A percentile compares a stretch with the other conserved stretches of the same genome.
These are phyloP conservation scores for Petunia secreta DNA, from an alignment of 257 asterid species.

Conservation along the genomic window DNA sequence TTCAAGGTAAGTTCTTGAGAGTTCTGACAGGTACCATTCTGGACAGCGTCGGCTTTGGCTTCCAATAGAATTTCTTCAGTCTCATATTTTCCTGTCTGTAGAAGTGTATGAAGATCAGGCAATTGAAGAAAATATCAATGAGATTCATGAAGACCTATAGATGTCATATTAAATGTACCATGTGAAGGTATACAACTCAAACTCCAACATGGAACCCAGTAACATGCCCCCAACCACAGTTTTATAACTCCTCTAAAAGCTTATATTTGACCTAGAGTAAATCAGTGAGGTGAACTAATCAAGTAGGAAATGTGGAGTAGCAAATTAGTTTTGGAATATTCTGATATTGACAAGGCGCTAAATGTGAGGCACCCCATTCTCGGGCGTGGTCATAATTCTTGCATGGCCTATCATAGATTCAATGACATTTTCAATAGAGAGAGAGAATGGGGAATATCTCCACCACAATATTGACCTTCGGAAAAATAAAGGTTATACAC, in stretches of 20 bases:
- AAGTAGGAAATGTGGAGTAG: background rate
- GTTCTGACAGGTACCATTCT: conserved; percentile 42
- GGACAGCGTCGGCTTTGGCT: conserved; percentile 42
- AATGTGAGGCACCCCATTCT: background rate
- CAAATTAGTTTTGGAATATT: background rate
- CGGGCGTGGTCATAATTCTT: background rate
- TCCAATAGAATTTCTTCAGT: conserved; percentile 40
- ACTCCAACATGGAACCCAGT: too few relatives aligned
- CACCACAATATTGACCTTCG: background rate
- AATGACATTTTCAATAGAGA: background rate
- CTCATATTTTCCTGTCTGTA: conserved; percentile 55
- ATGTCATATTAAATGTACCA: background rate
- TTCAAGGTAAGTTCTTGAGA: conserved; percentile 39
- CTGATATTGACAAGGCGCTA: background rate
- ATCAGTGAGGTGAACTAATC: conserved; percentile 10
- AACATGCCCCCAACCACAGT: too few relatives aligned
- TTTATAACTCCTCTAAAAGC: too few relatives aligned
- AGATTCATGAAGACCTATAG: conserved; percentile 19
- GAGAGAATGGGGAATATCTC: background rate
- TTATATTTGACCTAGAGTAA: background rate
- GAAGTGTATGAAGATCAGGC: conserved; percentile 28
- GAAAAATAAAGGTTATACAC: too few relatives aligned
- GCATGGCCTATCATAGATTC: background rate
- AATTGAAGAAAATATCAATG: conserved; percentile 14
- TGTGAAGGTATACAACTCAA: too few relatives aligned